A percentile compares a stretch with the other conserved stretches of the same genome.
These are phyloP conservation scores for Ensete glaucum DNA, from an alignment of 176 grass and related monocot genomes.

Conservation along the genomic window DNA sequence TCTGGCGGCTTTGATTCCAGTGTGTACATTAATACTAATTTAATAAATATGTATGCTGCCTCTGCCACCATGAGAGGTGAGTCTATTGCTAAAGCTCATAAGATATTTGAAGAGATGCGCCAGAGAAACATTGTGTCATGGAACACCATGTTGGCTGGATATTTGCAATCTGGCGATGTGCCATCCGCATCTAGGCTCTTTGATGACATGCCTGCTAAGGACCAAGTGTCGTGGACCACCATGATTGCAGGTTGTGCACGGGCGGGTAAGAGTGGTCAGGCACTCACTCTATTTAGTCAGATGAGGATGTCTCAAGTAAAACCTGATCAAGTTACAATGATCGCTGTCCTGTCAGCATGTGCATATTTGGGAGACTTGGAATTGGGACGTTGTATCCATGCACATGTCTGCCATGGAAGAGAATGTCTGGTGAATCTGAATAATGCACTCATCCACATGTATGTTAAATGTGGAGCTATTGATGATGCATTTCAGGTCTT, in stretches of 20 bases:
- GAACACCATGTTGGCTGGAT: conserved; percentile 56
- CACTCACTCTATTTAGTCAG: conserved; percentile 37
- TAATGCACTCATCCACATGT: conserved; percentile 64
- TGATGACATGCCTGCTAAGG: conserved; percentile 32
- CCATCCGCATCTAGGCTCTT: conserved; percentile 31
- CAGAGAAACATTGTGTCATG: conserved; percentile 25
- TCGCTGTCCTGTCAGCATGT: conserved; percentile 41
- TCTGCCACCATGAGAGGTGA: background rate
- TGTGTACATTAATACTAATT: conserved; percentile 37
- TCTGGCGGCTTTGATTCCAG: conserved; percentile 21
- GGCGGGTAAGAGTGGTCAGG: conserved; percentile 25
- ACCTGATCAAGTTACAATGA: conserved; percentile 39
- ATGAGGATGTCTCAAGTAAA: conserved; percentile 39
- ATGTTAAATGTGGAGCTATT: conserved; percentile 41
- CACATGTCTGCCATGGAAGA: background rate
- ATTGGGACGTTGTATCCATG: conserved; percentile 55
- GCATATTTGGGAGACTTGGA: conserved; percentile 36
- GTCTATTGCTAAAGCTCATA: conserved; percentile 14
- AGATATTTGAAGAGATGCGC: conserved; percentile 47
- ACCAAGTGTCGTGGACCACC: conserved; percentile 49
- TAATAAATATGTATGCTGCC: conserved; percentile 27
- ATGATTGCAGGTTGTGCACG: conserved; percentile 42
- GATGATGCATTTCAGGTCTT: conserved; percentile 43
- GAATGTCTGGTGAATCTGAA: conserved; percentile 26
- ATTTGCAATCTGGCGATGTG: conserved; percentile 27